Evolutionary conservation across 139 green algal genomes (phyloP), one percentile per base, ranked within the genome.

Genomic region (Haematococcus lacustris): DNA sequence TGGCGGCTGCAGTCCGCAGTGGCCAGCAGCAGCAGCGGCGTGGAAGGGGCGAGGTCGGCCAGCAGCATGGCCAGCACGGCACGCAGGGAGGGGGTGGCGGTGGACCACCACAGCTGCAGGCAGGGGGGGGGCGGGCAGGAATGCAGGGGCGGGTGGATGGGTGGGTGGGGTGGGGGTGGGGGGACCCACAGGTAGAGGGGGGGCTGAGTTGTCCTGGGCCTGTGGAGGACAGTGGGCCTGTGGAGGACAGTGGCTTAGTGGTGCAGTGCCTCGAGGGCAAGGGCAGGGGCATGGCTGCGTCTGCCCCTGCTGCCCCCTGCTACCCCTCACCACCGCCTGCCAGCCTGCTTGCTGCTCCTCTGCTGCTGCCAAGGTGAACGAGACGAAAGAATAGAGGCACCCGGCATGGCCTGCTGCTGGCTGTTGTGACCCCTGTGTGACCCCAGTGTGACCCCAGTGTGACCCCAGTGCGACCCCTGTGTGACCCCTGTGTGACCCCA

Each of bases 21-120:
- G 28, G 87, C 88, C 39, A 97, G 79, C 64, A 97, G 88, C 77
- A 97, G 83, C 68, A 97, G 72, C n/a, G 92, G 91, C 63, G 91
- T 76, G 60, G 88, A 82, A 1, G 86, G 59, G 7, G 91, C 90
- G 32, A 97, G 78, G 75, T 97, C 93, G 6, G 80, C 78, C 66
- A 98, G 81, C 68, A 97, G 81, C 76, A 89, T 91, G 62, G 74
- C 78, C 66, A 98, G 81, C 40, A 86, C 86, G 35, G 88, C 85
- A 7, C 92, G 82, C 70, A 97, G 77, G 23, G 81, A 81, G 26
- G 80, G 66, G 50, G 85, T 78, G 26, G 93, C 89, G 0, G 87
- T 87, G 33, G 80, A 81, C 89, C 87, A 94, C 86, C 87, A 92
- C 57, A 84, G 73, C 70, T 82, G 74, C 51, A 74, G 1, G 43